Conservation (phyloP, 129 eudicot genomes). For the Escallonia herrerae region DNA sequence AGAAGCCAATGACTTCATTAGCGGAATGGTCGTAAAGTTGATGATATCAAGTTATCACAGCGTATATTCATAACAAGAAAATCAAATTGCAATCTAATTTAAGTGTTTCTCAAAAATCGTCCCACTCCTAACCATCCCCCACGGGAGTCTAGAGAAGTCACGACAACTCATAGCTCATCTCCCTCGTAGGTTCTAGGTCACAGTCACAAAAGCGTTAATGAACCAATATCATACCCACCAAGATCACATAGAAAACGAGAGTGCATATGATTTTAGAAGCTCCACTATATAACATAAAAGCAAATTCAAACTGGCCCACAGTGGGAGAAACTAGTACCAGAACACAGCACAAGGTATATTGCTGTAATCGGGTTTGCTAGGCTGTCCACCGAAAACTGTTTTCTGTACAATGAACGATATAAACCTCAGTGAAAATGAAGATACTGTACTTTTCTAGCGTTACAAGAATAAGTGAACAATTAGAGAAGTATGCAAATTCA, state of each 20-base stretch:
- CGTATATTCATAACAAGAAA: no score
- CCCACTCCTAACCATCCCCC: no score
- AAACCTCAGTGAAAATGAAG: slow-evolving; percentile 7
- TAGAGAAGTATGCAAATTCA: neutral
- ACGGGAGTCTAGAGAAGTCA: no score
- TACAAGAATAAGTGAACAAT: neutral
- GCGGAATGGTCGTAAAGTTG: no score
- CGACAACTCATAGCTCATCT: no score
- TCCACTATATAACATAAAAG: neutral
- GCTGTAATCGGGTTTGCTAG: slow-evolving; percentile 64
- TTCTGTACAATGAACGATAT: slow-evolving; percentile 34
- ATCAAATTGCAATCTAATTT: no score
- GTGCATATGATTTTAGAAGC: neutral
- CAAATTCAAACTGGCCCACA: neutral
- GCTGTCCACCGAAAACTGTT: slow-evolving; percentile 79
- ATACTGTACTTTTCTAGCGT: neutral
- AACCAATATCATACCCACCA: neutral
- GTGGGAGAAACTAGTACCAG: slow-evolving; percentile 44
- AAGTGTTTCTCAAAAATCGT: no score
- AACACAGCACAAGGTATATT: slow-evolving; percentile 85
- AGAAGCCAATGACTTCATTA: no score
- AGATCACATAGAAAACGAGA: neutral
- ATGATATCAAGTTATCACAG: no score
- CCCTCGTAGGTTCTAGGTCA: no score
- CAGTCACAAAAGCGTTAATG: no score